Conservation (phyloP, 306 rosid genomes). For the Fragaria ananassa region DNA sequence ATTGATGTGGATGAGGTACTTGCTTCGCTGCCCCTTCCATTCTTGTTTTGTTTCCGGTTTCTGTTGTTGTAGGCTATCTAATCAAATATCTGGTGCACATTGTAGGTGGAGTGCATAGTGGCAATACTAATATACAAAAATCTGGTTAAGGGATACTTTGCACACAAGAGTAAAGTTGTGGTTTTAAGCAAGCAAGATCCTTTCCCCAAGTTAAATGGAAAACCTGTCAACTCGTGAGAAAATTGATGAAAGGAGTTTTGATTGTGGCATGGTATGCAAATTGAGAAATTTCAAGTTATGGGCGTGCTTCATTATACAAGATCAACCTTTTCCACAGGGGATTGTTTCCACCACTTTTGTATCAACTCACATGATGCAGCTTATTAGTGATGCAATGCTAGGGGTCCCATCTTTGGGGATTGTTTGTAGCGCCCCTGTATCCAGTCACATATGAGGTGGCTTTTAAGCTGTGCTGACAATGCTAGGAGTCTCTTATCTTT, state of each 20-base stretch:
- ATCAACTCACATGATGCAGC: background rate
- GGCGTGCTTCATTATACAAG: background rate
- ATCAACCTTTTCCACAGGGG: background rate
- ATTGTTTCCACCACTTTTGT: background rate
- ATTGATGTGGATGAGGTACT: conserved; percentile 92
- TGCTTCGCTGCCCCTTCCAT: background rate
- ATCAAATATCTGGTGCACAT: conserved; percentile 17
- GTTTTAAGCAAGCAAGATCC: conserved; percentile 96
- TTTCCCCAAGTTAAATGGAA: conserved; percentile 87
- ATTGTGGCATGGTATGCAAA: background rate
- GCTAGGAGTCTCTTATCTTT: background rate
- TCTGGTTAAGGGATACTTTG: conserved; percentile 89
- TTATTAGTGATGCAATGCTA: background rate
- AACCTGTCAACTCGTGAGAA: conserved; percentile 60
- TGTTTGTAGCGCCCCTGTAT: background rate
- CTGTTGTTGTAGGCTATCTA: background rate
- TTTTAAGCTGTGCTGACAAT: background rate
- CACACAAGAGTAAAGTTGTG: conserved; percentile 94
- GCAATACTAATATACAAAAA: conserved; percentile 79
- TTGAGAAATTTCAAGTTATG: background rate
- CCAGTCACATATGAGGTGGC: background rate
- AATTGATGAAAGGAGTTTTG: background rate
- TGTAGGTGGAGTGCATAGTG: conserved; percentile 96
- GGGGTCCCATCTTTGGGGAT: background rate
- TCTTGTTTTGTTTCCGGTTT: background rate